These are phyloP conservation scores for Neofusicoccum cordaticola DNA, from an alignment of 2,329 filamentous ascomycete species.

Conservation along the genomic window DNA sequence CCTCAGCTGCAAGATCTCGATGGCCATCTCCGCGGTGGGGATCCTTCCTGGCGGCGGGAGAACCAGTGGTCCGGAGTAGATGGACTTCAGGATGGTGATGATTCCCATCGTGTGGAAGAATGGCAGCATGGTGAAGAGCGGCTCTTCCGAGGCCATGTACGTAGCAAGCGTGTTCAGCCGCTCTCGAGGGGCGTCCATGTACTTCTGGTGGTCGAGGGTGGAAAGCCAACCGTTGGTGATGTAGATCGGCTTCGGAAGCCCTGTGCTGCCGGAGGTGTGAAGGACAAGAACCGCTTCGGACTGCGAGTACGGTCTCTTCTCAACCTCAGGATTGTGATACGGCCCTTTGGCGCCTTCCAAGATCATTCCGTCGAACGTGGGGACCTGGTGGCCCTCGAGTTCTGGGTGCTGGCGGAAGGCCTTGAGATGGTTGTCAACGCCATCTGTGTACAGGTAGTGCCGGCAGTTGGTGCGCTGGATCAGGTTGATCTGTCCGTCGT, in stretches of 20 bases:
- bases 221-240: conserved; percentile 22
- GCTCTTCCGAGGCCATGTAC: conserved; percentile 7
- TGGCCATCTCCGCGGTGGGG: conserved; percentile 19
- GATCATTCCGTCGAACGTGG: conserved; percentile 14
- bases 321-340: not conserved
- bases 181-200: conserved; percentile 19
- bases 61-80: conserved; percentile 19
- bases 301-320: conserved; percentile 9
- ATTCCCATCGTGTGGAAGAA: conserved; percentile 23
- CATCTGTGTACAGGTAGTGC: conserved; percentile 9
- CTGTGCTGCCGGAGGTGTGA: conserved; percentile 37
- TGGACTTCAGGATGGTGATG: conserved; percentile 19
- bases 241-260: conserved; percentile 32
- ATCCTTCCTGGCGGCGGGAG: conserved; percentile 16
- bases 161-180: conserved; percentile 16
- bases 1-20: conserved; percentile 19
- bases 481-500: conserved; percentile 15
- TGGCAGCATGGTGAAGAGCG: conserved; percentile 17
- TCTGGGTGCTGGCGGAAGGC: not conserved
- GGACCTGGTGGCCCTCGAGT: not conserved
- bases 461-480: conserved; percentile 1
- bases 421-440: conserved; percentile 11
- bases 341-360: not conserved
- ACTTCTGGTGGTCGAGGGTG: conserved; percentile 20
- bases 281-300: conserved; percentile 28